Conservation (phyloP, 768 basidiomycete genomes). For the Hericium alpestre region DNA sequence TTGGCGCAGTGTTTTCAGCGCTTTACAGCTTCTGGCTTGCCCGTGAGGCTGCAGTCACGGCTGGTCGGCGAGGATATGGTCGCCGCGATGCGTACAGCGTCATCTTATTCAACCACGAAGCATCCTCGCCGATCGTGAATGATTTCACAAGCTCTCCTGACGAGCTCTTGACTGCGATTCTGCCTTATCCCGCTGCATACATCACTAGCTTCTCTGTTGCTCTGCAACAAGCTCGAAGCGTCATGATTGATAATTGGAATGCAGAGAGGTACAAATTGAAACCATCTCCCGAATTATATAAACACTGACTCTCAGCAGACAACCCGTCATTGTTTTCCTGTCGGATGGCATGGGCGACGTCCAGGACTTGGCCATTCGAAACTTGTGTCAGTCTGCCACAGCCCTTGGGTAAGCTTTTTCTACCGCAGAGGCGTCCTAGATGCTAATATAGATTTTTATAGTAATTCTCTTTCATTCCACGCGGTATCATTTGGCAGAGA, state of each 20-base stretch:
- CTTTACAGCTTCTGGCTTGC: constrained; percentile 47
- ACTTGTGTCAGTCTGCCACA: constrained; percentile 33
- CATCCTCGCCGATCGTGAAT: constrained; percentile 24
- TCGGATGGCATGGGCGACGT: constrained; percentile 42
- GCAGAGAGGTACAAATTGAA: constrained; percentile 36
- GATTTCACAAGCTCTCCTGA: constrained; percentile 37
- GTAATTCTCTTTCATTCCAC: constrained; percentile 48
- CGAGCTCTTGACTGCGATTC: constrained; percentile 29
- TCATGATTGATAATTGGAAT: constrained; percentile 40
- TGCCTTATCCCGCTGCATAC: constrained; percentile 21
- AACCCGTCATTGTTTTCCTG: constrained; percentile 44
- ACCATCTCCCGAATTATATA: too few relatives aligned
- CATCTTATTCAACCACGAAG: constrained; percentile 30
- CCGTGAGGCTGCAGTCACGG: constrained; percentile 28
- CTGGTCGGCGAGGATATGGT: constrained; percentile 8
- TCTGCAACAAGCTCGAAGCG: constrained; percentile 22
- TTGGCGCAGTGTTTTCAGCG: constrained; percentile 50
- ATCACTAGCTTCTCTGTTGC: constrained; percentile 38
- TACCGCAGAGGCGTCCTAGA: too few relatives aligned
- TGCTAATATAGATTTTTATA: too few relatives aligned
- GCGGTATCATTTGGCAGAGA: constrained; percentile 44
- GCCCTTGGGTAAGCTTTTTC: constrained; percentile 32
- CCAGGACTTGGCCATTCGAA: constrained; percentile 27
- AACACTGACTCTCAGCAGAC: too few relatives aligned
- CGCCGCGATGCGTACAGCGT: constrained; percentile 50